Evolutionary conservation across 2,329 filamentous ascomycete species (phyloP), one percentile per base, ranked within the genome.

Genomic region (Cladosporium halotolerans): DNA sequence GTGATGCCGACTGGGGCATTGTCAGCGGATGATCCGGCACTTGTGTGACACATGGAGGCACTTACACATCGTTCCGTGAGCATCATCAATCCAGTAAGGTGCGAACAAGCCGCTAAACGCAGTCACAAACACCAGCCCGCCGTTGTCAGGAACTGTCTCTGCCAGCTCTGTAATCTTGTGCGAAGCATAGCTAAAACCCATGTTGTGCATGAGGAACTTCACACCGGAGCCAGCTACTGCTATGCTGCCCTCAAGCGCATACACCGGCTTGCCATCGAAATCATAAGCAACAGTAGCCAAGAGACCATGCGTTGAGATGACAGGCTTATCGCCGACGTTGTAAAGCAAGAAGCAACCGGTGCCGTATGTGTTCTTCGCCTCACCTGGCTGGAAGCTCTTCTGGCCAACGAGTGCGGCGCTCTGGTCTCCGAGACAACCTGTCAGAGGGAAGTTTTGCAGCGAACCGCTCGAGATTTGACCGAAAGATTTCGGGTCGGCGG

Each of bases 81-180:
- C 89, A 71, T 95, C 88, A 66, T 95, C 89, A 57, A 95, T 92
- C 90, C 90, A 96, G 71, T 96, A 95, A 0, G 90, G 90, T 1
- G 90, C 90, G 67, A 95, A 95, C 2, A 96, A 79, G 51, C 90
- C 90, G 69, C 86, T 90, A 68, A 96, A 96, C 1, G 90, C 90
- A 2, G 90, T 95, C 56, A 96, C 90, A 63, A 96, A 78, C 14
- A 91, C 82, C 52, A 90, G 85, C 7, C 90, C 90, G 52, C 89
- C 90, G 57, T 86, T 95, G 68, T 95, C 86, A 38, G 78, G 70
- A 6, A 87, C 84, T 1, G 77, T 80, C 41, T 77, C 77, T 6
- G 84, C 84, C 42, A 86, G 71, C 55, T 84, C 80, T 60, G 77
- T 81, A 67, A 87, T 81, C 66, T 85, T 81, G 58, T 79, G 76